Conservation (phyloP, 225 moss, liverwort and hornwort genomes). For the Lunularia cruciata region DNA sequence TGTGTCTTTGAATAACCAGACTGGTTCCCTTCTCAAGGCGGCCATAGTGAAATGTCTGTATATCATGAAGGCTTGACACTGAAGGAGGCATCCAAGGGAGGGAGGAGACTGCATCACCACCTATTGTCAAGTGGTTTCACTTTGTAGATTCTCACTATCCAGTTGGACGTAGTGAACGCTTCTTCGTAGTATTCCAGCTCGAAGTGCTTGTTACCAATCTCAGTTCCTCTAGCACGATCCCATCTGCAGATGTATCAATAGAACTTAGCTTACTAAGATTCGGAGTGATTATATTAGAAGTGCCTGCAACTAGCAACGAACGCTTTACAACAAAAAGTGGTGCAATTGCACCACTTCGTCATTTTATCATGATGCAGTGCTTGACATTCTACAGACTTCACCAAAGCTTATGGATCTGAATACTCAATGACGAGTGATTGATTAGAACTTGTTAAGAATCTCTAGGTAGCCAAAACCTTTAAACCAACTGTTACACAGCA, state of each 20-base stretch:
- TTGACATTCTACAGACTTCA: no score
- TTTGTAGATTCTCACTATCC: slow-evolving; percentile 99
- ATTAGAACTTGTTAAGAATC: no score
- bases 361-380: no score
- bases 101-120: slow-evolving; percentile 46
- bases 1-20: slow-evolving; percentile 13
- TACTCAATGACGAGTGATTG: no score
- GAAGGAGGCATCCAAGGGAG: slow-evolving; percentile 9
- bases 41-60: neutral
- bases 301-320: no score
- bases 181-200: slow-evolving; percentile 84
- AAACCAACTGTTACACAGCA: no score
- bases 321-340: no score
- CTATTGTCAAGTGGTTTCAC: slow-evolving; percentile 92
- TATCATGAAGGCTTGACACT: slow-evolving; percentile 19
- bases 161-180: slow-evolving; percentile 91
- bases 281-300: no score
- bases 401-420: no score
- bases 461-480: no score
- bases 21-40: slow-evolving; percentile 3
- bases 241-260: slow-evolving; percentile 57
- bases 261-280: no score
- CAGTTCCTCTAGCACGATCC: slow-evolving; percentile 86
- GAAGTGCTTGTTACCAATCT: slow-evolving; percentile 92
- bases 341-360: no score